A percentile compares a stretch with the other conserved stretches of the same genome.
Evolutionary conservation across 768 basidiomycete genomes (phyloP).

Genomic region (Cubamyces sp.): DNA sequence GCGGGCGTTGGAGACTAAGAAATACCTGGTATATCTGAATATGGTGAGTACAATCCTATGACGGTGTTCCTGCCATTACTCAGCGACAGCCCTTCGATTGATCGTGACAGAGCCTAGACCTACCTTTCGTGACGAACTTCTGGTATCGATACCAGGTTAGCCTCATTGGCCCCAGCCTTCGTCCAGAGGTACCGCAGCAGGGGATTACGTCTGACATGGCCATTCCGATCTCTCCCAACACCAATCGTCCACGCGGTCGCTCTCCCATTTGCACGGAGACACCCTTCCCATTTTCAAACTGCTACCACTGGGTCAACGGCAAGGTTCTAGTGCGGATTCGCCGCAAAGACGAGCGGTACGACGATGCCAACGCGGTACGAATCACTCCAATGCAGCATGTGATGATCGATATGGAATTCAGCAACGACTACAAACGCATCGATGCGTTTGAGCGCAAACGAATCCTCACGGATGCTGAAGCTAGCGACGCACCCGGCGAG

Average conservation of each 20-base stretch:
- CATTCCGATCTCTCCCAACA: slow-evolving; percentile 13
- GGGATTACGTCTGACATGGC: slow-evolving; percentile 18
- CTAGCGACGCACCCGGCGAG: too few species aligned
- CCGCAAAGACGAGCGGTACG: neutral
- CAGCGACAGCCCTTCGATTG: too few species aligned
- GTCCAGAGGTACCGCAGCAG: neutral
- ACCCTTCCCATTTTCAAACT: slow-evolving; percentile 9
- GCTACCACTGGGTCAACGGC: slow-evolving; percentile 8
- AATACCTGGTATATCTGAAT: slow-evolving; percentile 4
- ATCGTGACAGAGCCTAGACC: neutral
- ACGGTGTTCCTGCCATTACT: too few species aligned
- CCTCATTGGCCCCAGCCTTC: neutral
- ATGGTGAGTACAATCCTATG: neutral
- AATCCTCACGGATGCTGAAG: neutral
- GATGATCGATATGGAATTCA: neutral
- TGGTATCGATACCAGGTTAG: slow-evolving; percentile 10
- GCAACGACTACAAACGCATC: neutral
- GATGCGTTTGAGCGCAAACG: neutral
- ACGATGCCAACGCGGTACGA: neutral
- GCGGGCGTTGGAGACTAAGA: neutral
- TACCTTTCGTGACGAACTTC: neutral
- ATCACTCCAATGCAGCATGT: neutral
- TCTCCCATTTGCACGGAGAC: neutral
- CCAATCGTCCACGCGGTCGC: neutral
- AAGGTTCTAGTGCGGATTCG: neutral